Evolutionary conservation across 176 grass and related monocot species (phyloP).

Genomic region (Carex parvula): DNA sequence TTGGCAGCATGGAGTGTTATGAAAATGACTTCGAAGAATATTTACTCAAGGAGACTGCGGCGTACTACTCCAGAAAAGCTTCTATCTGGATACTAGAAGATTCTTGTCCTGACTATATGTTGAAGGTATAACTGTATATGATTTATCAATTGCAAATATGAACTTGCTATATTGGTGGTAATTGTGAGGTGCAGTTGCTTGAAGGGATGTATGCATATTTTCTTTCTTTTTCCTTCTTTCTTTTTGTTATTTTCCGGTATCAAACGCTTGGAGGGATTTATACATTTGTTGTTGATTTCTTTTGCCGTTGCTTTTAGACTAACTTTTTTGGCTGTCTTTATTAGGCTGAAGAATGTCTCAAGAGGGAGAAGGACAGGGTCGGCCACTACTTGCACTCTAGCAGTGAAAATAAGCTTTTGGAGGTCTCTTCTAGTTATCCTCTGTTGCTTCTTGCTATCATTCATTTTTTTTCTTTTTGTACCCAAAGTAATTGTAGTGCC

Average conservation of each 20-base stretch:
- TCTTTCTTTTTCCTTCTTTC: not conserved
- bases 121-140: constrained; percentile 55
- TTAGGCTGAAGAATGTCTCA: constrained; percentile 92
- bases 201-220: not conserved
- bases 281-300: not conserved
- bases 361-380: constrained; percentile 86
- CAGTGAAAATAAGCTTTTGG: constrained; percentile 85
- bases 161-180: not conserved
- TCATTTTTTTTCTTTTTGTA: not conserved
- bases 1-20: constrained; percentile 75
- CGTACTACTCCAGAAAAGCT: constrained; percentile 92
- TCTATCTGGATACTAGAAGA: constrained; percentile 92
- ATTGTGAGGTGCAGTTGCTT: not conserved
- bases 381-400: constrained; percentile 90
- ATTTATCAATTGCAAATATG: constrained; percentile 6
- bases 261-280: no score
- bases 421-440: constrained; percentile 48
- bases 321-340: constrained; percentile 19
- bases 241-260: not conserved
- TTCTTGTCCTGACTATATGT: constrained; percentile 93
- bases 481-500: not conserved
- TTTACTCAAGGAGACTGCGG: constrained; percentile 80
- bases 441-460: not conserved
- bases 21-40: constrained; percentile 83
- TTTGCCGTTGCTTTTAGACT: constrained; percentile 11